phyloP scores from a whole-genome alignment of 495 filamentous ascomycete species.

The Podospora fimiseda region DNA sequence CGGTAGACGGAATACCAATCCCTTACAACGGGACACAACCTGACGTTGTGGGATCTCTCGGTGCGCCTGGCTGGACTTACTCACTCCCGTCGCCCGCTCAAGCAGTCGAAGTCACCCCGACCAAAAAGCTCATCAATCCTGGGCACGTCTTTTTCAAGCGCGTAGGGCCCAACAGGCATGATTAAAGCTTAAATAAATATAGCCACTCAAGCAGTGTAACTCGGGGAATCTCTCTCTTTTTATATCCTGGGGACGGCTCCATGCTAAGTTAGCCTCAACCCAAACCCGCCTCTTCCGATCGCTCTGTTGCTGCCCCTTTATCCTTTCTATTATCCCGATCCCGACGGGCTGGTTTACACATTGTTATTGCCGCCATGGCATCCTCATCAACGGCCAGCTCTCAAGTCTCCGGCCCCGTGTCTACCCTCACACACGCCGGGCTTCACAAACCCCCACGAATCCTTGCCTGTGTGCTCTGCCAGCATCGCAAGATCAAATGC shows the following conservation, averaged over 20 bases:
- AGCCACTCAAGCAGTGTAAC: neutral
- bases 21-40: no score
- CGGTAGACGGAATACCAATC: no score
- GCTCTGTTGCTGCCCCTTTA: neutral
- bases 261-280: neutral
- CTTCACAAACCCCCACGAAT: slow-evolving; percentile 25
- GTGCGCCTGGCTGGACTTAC: no score
- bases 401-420: neutral
- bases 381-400: slow-evolving; percentile 4
- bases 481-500: slow-evolving; percentile 64
- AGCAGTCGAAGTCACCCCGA: no score
- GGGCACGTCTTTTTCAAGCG: no score
- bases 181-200: neutral
- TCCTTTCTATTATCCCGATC: neutral
- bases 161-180: neutral
- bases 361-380: slow-evolving; percentile 1
- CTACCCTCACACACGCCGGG: neutral
- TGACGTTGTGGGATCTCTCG: no score
- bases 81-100: no score
- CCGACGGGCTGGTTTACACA: neutral
- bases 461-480: slow-evolving; percentile 46
- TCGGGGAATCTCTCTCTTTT: neutral
- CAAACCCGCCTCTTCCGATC: neutral
- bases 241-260: neutral
- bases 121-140: no score